Evolutionary conservation across 768 basidiomycete species (phyloP).

Genomic region (Cystobasidiopsis lactophilus): DNA sequence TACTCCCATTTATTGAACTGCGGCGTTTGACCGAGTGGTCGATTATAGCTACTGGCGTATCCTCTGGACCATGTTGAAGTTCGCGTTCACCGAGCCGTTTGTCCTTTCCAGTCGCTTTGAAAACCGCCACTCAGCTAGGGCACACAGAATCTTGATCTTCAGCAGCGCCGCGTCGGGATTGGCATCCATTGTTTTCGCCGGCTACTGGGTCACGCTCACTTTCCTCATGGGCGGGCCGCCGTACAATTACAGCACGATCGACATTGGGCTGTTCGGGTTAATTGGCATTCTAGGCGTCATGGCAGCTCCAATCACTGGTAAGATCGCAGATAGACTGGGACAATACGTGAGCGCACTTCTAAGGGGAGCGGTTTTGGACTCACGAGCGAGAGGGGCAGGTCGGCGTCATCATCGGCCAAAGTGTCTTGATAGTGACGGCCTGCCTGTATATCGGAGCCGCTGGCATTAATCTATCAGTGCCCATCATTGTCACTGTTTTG

Average conservation of each 20-base stretch:
- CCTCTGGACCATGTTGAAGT: conserved; percentile 39
- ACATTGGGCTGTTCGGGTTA: conserved; percentile 55
- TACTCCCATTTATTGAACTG: too few species aligned
- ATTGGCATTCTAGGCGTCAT: conserved; percentile 47
- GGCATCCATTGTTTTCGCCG: conserved; percentile 1
- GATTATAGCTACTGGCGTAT: conserved; percentile 51
- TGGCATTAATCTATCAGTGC: neutral
- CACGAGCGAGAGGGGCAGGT: too few species aligned
- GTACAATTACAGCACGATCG: conserved; percentile 42
- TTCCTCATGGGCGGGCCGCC: conserved; percentile 58
- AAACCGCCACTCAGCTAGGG: too few species aligned
- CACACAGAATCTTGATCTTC: too few species aligned
- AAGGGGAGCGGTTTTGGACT: too few species aligned
- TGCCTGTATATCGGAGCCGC: neutral
- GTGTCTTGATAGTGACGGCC: conserved; percentile 9
- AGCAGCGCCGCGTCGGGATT: conserved; percentile 18
- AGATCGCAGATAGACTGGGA: conserved; percentile 42
- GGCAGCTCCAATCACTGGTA: conserved; percentile 46
- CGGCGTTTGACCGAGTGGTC: too few species aligned
- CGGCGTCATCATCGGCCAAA: conserved; percentile 38
- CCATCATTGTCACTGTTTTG: conserved; percentile 1
- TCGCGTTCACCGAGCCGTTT: conserved; percentile 24
- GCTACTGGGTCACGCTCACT: conserved; percentile 27
- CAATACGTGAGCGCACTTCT: conserved; percentile 40
- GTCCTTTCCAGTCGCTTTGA: neutral